A percentile compares a stretch with the other conserved stretches of the same genome.
phyloP scores from a whole-genome alignment of 805 yeast genomes.

The Lipomyces sp. region DNA sequence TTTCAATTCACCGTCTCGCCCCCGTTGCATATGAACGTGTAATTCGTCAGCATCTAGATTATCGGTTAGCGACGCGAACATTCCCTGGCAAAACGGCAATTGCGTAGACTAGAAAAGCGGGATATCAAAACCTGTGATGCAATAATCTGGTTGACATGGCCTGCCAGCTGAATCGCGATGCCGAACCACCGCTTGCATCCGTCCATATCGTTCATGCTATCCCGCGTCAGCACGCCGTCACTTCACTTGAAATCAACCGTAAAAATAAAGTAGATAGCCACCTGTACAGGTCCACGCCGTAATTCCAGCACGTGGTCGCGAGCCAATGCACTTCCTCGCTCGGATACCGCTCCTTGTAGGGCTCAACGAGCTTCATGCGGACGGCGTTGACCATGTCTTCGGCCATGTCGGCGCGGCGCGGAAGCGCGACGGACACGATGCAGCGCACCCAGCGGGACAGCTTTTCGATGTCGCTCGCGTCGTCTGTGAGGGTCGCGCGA shows the following conservation, averaged over 20 bases:
- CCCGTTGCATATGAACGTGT: slow-evolving; percentile 5
- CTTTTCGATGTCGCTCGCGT: slow-evolving; percentile 7
- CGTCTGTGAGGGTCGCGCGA: slow-evolving; percentile 7
- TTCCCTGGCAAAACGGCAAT: background rate
- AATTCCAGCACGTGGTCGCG: slow-evolving; percentile 23
- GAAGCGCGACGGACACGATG: slow-evolving; percentile 14
- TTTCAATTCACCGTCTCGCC: background rate
- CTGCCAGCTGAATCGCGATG: slow-evolving; percentile 17
- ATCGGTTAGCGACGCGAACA: background rate
- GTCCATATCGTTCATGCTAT: slow-evolving; percentile 6
- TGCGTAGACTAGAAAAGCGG: background rate
- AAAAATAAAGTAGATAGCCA: background rate
- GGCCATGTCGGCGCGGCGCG: slow-evolving; percentile 9
- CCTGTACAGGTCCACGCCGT: slow-evolving; percentile 21
- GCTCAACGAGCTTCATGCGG: slow-evolving; percentile 6
- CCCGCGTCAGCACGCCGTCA: background rate
- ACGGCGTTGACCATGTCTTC: slow-evolving; percentile 17
- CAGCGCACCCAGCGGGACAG: slow-evolving; percentile 23
- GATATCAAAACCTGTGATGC: slow-evolving; percentile 6
- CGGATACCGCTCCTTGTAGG: slow-evolving; percentile 7
- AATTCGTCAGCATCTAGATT: slow-evolving; percentile 15
- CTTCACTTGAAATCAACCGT: background rate
- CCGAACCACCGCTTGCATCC: slow-evolving; percentile 24
- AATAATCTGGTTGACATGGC: slow-evolving; percentile 7
- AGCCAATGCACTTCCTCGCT: slow-evolving; percentile 14